Evolutionary conservation across 148 eudicot genomes (phyloP).

Genomic region (Dianthus caryophyllus): DNA sequence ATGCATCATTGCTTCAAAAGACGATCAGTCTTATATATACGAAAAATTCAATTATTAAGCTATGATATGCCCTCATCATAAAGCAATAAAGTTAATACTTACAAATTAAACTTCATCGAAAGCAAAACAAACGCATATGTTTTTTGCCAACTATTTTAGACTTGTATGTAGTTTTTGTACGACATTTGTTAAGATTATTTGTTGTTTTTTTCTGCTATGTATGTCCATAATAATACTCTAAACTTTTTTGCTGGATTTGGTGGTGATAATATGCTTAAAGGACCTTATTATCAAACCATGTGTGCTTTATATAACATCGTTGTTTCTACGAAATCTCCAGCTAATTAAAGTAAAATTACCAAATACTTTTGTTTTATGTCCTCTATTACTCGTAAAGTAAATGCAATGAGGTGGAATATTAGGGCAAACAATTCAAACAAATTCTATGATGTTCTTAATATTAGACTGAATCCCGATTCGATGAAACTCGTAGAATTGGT

Average conservation of each 20-base stretch:
- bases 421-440: no score
- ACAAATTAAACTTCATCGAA: slow-evolving; percentile 5
- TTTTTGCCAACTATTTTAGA: slow-evolving; percentile 18
- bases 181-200: slow-evolving; percentile 1
- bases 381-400: no score
- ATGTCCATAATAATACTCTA: not conserved
- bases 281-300: slow-evolving; percentile 8
- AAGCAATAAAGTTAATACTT: slow-evolving; percentile 13
- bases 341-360: slow-evolving; percentile 12
- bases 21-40: not conserved
- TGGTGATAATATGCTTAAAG: not conserved
- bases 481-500: no score
- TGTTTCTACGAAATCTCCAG: slow-evolving; percentile 20
- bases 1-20: slow-evolving; percentile 8
- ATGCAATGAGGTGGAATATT: no score
- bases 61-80: slow-evolving; percentile 5
- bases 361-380: not conserved
- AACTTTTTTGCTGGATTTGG: slow-evolving; percentile 11
- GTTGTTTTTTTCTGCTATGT: not conserved
- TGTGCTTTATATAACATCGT: slow-evolving; percentile 6
- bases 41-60: not conserved
- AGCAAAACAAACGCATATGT: slow-evolving; percentile 3
- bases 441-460: no score
- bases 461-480: no score
- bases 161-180: not conserved